Evolutionary conservation across 2,329 filamentous ascomycete genomes (phyloP), one percentile per base, ranked within the genome.

Genomic region (Aspergillus japonicus): DNA sequence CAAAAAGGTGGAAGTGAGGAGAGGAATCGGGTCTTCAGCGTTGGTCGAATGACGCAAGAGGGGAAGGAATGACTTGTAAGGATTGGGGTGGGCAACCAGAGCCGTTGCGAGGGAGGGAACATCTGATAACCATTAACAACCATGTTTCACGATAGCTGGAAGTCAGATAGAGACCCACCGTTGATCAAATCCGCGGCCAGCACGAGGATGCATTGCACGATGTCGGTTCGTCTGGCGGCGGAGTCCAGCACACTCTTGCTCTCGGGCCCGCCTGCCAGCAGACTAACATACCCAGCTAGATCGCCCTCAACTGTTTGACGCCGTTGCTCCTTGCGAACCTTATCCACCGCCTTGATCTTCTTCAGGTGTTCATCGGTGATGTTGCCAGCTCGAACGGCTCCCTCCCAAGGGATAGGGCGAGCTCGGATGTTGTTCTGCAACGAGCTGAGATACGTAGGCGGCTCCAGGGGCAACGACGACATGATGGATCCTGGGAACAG

Each of bases 401-500:
- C 94, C 78, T 98, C 94, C 95, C 95, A 99, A 60, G 94, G 93
- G 79, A 99, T 96, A 66, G 93, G 93, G 68, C 95, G 87, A 73
- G 91, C 90, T 74, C 95, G 91, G 76, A 98, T 96, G 83, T 98
- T 98, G 86, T 91, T 96, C 82, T 96, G 93, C 68, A 97, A 85
- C 68, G 92, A 94, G 74, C 87, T 84, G 66, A 91, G 85, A 78
- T 97, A 97, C 61, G 91, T 90, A 61, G 93, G 93, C 68, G 92
- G 90, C 75, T 97, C 92, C 77, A 96, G 86, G 75, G 92, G 94
- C 93, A 97, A 97, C 44, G 65, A 74, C 65, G 64, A 60, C 65
- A 65, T 64, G 49, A 54, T 64, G 50, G 55, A 61, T 61, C 51
- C 55, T 51, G 52, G 33, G 44, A 29, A 47, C 29, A 47, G 54